Conservation (phyloP, 2,329 filamentous ascomycete genomes). For the Arthrobotrys megalospora region DNA sequence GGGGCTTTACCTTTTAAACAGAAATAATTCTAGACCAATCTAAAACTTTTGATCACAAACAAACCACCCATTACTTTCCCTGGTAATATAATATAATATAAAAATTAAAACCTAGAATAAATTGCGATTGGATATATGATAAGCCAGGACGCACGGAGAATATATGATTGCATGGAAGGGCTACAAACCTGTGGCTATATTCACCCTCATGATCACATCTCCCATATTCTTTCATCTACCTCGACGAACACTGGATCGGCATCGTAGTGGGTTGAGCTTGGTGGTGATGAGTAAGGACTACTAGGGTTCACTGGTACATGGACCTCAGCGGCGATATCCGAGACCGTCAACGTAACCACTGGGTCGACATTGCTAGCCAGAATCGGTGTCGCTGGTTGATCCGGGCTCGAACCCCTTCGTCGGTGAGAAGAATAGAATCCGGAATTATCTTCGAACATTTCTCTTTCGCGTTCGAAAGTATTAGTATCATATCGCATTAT, state of each 20-base stretch:
- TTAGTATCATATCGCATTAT: slow-evolving; percentile 59
- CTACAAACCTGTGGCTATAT: not conserved
- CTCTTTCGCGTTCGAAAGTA: slow-evolving; percentile 51
- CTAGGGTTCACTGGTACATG: slow-evolving; percentile 46
- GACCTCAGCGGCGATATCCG: slow-evolving; percentile 58
- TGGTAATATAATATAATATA: not conserved
- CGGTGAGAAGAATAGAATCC: slow-evolving; percentile 48
- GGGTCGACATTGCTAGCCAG: slow-evolving; percentile 57
- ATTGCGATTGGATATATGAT: not conserved
- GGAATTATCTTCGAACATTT: slow-evolving; percentile 59
- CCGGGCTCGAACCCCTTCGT: slow-evolving; percentile 34
- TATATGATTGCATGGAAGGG: not conserved
- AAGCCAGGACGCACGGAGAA: not conserved
- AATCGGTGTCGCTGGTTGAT: slow-evolving; percentile 45
- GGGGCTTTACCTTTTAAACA: slow-evolving; percentile 3
- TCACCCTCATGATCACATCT: slow-evolving; percentile 2
- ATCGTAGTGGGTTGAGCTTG: slow-evolving; percentile 39
- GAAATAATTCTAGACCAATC: slow-evolving; percentile 9
- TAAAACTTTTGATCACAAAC: not conserved
- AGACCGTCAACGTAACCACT: slow-evolving; percentile 45
- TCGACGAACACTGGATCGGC: slow-evolving; percentile 41
- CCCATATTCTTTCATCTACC: slow-evolving; percentile 37
- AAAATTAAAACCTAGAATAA: not conserved
- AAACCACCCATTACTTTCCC: slow-evolving; percentile 1
- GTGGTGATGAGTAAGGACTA: slow-evolving; percentile 57